Evolutionary conservation across 129 eudicot species (phyloP), one percentile per base, ranked within the genome.

Genomic region (Scalesia atractyloides): DNA sequence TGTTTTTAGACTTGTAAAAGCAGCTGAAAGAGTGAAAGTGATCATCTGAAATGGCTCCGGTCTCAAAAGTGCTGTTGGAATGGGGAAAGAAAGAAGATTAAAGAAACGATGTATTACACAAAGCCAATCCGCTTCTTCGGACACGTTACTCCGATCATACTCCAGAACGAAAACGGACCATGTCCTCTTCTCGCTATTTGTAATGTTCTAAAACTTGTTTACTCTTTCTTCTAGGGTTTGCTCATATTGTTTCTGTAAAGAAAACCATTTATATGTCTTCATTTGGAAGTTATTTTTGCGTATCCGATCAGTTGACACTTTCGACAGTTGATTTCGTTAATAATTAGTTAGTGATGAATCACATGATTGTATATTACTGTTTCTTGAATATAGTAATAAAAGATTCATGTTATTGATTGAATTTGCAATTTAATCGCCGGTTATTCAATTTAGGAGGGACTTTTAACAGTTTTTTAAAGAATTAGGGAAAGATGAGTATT

Each of bases 111-210:
- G 66, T 89, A 90, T 83, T 81, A 76, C 81, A 94, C 93, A 20
- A 94, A 94, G 69, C 37, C 70, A 0, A 88, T 94, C 4, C 93
- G 88, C 64, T 94, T 94, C 74, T 71, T 84, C 1, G 91, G 91
- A 5, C 77, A 85, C 17, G 71, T 79, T 10, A 81, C 89, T 6
- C 93, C 93, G 6, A 86, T 94, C 74, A 61, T 94, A 73, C 96
- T 94, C 64, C 97, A 94, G 59, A 90, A 93, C 79, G 91, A 86
- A 70, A 90, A 90, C 75, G 98, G 97, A 39, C 97, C 97, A 9
- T 94, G 98, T 72, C 98, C 98, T 69, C 96, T 93, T 76, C 84
- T 94, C 66, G 96, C 97, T 33, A 85, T 93, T 70, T 93, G 98
- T 93, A 87, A 78, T 51, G 3, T n/a, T 78, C 66, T 61, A 8